Evolutionary conservation across 2,329 filamentous ascomycete genomes (phyloP), one percentile per base, ranked within the genome.

Genomic region (Colletotrichum kahawae): DNA sequence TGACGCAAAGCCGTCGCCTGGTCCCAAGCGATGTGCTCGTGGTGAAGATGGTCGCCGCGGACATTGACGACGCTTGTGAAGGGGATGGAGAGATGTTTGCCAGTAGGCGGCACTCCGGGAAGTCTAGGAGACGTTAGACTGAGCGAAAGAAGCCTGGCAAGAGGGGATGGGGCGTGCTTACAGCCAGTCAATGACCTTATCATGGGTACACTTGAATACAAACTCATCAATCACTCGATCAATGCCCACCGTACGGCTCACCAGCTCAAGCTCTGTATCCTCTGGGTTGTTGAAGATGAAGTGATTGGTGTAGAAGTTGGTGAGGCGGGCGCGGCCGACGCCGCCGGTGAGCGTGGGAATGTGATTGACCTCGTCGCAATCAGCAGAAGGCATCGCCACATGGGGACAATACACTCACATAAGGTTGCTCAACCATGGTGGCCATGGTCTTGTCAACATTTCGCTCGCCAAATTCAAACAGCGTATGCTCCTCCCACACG

Each of bases 341-440:
- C 94, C 94, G 3, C 94, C 94, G 0, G 92, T 93, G 76, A 92
- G 81, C 85, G 88, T 21, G 3, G 74, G 74, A 6, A 76, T 62
- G 27, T 76, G 74, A 36, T 76, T 76, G 36, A 76, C 74, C 74
- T 76, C 13, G 31, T 43, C 6, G 13, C 34, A 2, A 4, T 74
- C n/a, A 74, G 48, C 33, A 29, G 24, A 1, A 2, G 24, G 4
- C 51, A 33, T 21, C 12, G 21, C 33, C 21, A 38, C 34, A 2
- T 16, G 1, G 5, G 13, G 9, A 33, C 5, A 12, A 9, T 2
- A 59, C 16, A 66, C 74, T 95, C 2, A 96, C 94, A 79, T 95
- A 95, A 2, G 94, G 94, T 81, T 95, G 91, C 63, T 92, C 88
- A 2, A 95, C 93, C 94, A 96, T 95, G 0, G 94, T 95, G n/a